A percentile compares a stretch with the other conserved stretches of the same genome.
phyloP scores from a whole-genome alignment of 192 early-diverging fungal species.

The Paraglomus occultum region DNA sequence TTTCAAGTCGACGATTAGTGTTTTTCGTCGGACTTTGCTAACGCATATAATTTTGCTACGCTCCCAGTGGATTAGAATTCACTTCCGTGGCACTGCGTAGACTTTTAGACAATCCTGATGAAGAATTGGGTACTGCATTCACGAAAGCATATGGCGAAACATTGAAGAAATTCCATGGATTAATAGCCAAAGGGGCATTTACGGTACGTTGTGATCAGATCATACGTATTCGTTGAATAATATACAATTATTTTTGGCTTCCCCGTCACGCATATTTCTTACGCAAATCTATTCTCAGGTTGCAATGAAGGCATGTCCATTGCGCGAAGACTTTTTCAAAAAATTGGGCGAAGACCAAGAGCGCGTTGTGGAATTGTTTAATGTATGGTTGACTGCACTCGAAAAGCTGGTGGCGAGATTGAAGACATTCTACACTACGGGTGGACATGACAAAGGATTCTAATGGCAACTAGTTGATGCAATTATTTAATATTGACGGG shows the following conservation, averaged over 20 bases:
- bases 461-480: not conserved
- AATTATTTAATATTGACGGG: no score
- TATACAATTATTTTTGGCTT: not conserved
- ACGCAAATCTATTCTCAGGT: constrained; percentile 42
- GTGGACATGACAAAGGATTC: constrained; percentile 27
- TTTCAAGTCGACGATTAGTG: not conserved
- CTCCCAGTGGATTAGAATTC: constrained; percentile 75
- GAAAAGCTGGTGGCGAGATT: constrained; percentile 69
- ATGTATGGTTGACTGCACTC: constrained; percentile 72
- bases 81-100: constrained; percentile 68
- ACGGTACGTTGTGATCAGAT: constrained; percentile 41
- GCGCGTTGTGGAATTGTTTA: constrained; percentile 56
- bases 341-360: constrained; percentile 71
- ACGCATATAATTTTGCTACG: not conserved
- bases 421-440: constrained; percentile 52
- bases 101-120: constrained; percentile 48
- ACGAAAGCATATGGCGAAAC: constrained; percentile 70
- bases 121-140: constrained; percentile 71
- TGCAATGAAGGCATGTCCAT: constrained; percentile 92
- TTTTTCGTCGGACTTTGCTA: not conserved
- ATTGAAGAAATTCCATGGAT: constrained; percentile 66
- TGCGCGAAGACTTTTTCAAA: constrained; percentile 83
- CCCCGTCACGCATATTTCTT: not conserved
- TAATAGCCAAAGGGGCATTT: constrained; percentile 68
- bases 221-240: not conserved